phyloP scores from a whole-genome alignment of 2,329 filamentous ascomycete species.

The Penicillium sp. region DNA sequence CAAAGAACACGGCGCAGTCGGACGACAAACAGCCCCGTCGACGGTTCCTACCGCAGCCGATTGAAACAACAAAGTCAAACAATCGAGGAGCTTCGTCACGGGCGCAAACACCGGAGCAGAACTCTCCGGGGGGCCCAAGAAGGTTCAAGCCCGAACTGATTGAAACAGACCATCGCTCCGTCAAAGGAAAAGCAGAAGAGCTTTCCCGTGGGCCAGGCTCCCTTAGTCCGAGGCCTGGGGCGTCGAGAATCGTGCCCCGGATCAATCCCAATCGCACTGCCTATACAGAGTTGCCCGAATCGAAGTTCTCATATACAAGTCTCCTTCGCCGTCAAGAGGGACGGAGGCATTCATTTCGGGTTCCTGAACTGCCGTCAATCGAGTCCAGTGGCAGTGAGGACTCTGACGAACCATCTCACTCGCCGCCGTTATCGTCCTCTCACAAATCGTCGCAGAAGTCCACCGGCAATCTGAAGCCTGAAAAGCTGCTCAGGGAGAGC shows the following conservation, averaged over 20 bases:
- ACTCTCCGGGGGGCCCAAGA: slow-evolving; percentile 14
- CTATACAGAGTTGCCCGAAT: slow-evolving; percentile 55
- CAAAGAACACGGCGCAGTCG: slow-evolving; percentile 1
- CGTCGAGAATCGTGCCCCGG: slow-evolving; percentile 12
- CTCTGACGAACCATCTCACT: slow-evolving; percentile 36
- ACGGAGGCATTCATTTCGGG: slow-evolving; percentile 56
- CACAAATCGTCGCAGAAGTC: slow-evolving; percentile 29
- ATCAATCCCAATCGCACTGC: slow-evolving; percentile 44
- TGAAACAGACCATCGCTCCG: slow-evolving; percentile 33
- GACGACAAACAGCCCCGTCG: slow-evolving; percentile 7
- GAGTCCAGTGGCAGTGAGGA: slow-evolving; percentile 59
- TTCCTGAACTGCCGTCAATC: slow-evolving; percentile 62
- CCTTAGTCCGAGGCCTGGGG: neutral
- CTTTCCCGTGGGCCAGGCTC: slow-evolving; percentile 33
- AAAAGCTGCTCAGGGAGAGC: slow-evolving; percentile 48
- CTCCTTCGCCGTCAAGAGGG: slow-evolving; percentile 39
- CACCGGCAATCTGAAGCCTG: slow-evolving; percentile 32
- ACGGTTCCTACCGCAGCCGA: slow-evolving; percentile 43
- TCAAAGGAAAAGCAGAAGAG: slow-evolving; percentile 32
- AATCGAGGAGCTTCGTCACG: slow-evolving; percentile 27
- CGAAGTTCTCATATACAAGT: slow-evolving; percentile 46
- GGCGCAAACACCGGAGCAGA: slow-evolving; percentile 33
- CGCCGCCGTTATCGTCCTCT: slow-evolving; percentile 47
- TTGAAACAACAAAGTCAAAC: slow-evolving; percentile 68
- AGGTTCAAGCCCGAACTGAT: slow-evolving; percentile 34